These are phyloP conservation scores for Amyloporia xantha DNA, from an alignment of 768 basidiomycete genomes.

Conservation along the genomic window DNA sequence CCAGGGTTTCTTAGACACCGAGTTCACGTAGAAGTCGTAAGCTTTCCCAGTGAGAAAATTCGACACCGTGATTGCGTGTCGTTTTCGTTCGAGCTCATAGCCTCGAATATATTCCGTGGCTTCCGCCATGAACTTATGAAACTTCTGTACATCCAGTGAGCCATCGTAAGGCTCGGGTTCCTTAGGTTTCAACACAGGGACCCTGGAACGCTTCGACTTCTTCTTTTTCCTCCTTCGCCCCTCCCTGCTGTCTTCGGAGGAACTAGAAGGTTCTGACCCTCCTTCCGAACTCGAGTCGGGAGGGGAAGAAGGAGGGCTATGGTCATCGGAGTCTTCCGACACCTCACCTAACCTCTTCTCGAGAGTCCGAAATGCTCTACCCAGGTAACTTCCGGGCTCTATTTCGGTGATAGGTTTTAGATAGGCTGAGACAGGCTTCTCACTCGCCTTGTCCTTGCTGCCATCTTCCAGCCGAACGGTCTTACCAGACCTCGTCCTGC, in stretches of 20 bases:
- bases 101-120: slow-evolving; percentile 8
- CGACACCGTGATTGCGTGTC: background rate
- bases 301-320: too few relatives aligned
- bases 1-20: slow-evolving; percentile 8
- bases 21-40: slow-evolving; percentile 20
- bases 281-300: background rate
- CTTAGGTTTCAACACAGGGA: slow-evolving; percentile 8
- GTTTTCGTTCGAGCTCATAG: background rate
- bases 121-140: slow-evolving; percentile 12
- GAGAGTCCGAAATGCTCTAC: background rate
- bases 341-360: background rate
- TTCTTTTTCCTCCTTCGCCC: too few relatives aligned
- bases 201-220: background rate
- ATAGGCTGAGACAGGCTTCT: background rate
- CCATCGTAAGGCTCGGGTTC: slow-evolving; percentile 11
- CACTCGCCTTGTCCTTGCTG: background rate
- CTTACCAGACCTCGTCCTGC: background rate
- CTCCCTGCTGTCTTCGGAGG: background rate
- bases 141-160: slow-evolving; percentile 1
- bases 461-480: background rate
- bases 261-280: background rate
- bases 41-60: slow-evolving; percentile 28
- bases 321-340: background rate
- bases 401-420: background rate
- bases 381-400: slow-evolving; percentile 5